Evolutionary conservation across 2,329 filamentous ascomycete species (phyloP).

Genomic region (Raffaelea albimanens): DNA sequence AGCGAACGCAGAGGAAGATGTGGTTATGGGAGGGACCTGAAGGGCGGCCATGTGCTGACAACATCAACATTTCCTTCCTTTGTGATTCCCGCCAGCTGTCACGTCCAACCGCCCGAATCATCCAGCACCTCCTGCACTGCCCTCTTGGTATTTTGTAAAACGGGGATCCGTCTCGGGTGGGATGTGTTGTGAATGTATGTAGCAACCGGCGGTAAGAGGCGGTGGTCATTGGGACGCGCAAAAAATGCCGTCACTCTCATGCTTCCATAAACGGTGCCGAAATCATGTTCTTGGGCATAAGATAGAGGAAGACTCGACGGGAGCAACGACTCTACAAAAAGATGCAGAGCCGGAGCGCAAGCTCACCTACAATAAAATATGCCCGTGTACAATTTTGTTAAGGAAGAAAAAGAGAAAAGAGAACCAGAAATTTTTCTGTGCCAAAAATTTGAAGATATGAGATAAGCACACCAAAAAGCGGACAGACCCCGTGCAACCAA

Average conservation of each 20-base stretch:
- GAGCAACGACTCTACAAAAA: constrained; percentile 26
- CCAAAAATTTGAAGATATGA: constrained; percentile 1
- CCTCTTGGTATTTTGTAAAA: not conserved
- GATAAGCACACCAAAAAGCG: constrained; percentile 1
- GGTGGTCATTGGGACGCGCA: constrained; percentile 48
- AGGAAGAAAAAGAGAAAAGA: constrained; percentile 23
- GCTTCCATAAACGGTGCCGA: constrained; percentile 63
- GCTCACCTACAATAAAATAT: constrained; percentile 65
- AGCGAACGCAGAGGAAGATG: not conserved
- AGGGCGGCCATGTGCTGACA: not conserved
- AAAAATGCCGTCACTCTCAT: constrained; percentile 40
- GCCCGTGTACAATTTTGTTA: constrained; percentile 53
- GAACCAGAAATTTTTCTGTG: constrained; percentile 13
- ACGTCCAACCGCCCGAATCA: not conserved
- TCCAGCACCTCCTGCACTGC: not conserved
- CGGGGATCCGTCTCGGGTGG: too few relatives aligned
- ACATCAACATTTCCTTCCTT: too few relatives aligned
- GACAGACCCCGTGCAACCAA: constrained; percentile 4
- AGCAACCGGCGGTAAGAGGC: constrained; percentile 68
- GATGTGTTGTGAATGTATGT: constrained; percentile 32
- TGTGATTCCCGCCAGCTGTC: not conserved
- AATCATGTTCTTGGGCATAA: constrained; percentile 54
- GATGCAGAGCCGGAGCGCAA: constrained; percentile 36
- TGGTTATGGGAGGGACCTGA: constrained; percentile 1
- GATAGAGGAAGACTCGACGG: constrained; percentile 63